Evolutionary conservation across 768 basidiomycete genomes (phyloP), one percentile per base, ranked within the genome.

Genomic region (Kwoniella dendrophila): DNA sequence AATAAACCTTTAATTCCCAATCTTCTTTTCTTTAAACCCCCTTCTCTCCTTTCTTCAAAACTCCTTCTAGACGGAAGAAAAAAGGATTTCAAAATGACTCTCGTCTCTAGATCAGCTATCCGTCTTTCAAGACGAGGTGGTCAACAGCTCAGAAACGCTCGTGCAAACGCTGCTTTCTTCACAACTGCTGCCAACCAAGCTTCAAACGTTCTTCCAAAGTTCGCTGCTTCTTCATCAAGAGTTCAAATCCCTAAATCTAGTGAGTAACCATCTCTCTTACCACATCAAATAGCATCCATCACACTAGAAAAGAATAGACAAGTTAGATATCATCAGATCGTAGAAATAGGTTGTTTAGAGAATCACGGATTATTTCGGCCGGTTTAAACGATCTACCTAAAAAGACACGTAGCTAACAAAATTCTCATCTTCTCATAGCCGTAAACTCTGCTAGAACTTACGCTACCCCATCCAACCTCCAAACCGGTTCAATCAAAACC

Each of bases 401-500:
- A n/a, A n/a, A n/a, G n/a, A n/a, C n/a, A n/a, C n/a, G 20, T 27
- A 8, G 56, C 40, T 61, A 40, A 54, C 50, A 47, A 34, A 18
- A 20, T 22, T 16, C n/a, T 40, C 33, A 11, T 59, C 26, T 7
- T 51, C 50, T 8, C n/a, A 16, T 41, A 61, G 59, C 59, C 22
- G 69, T 64, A 48, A 33, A 62, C 59, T 38, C 68, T 55, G 49
- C 84, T 67, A 93, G 93, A 79, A 82, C 87, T 51, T 95, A 94
- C 85, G 94, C 94, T 67, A 93, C 93, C 57, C 92, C 95, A 81
- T 85, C 90, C 62, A 88, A 86, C 83, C 81, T 74, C 69, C 80
- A 84, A 56, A 81, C 85, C 73, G 94, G 94, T 72, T 82, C 85
- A 47, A 90, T 97, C 78, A 96, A 97, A 85, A 94, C 92, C 73